A percentile compares a stretch with the other conserved stretches of the same genome.
phyloP scores from a whole-genome alignment of 257 asterid genomes.

The Misopates orontium region DNA sequence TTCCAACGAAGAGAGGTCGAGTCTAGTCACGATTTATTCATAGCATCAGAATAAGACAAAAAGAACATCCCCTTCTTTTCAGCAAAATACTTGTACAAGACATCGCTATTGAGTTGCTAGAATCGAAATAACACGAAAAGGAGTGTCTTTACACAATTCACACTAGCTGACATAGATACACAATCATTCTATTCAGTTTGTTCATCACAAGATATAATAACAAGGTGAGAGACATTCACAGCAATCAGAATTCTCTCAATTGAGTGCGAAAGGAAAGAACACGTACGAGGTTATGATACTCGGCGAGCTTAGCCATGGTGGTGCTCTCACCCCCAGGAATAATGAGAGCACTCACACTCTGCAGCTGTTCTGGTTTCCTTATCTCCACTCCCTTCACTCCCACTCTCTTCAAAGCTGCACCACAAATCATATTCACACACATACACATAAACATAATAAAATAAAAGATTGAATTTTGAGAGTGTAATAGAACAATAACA shows the following conservation, averaged over 20 bases:
- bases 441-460: neutral
- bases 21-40: neutral
- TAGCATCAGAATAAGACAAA: neutral
- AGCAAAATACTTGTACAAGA: neutral
- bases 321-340: conserved; percentile 99
- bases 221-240: too few species aligned
- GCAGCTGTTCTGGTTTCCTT: conserved; percentile 90
- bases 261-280: conserved; percentile 5
- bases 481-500: neutral
- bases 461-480: neutral
- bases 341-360: conserved; percentile 65
- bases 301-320: conserved; percentile 98
- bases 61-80: neutral
- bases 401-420: conserved; percentile 74
- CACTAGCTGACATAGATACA: neutral
- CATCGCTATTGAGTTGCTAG: neutral
- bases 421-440: conserved; percentile 23
- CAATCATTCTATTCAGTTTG: neutral
- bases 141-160: neutral
- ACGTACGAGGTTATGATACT: conserved; percentile 78
- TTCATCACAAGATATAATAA: neutral
- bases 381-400: conserved; percentile 92
- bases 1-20: neutral
- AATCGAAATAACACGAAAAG: neutral
- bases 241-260: too few species aligned